Percentiles rank a stretch among this genome's conserved stretches.
Evolutionary conservation across 352 stramenopile genomes (phyloP).

Genomic region (Phytopythium boreale): DNA sequence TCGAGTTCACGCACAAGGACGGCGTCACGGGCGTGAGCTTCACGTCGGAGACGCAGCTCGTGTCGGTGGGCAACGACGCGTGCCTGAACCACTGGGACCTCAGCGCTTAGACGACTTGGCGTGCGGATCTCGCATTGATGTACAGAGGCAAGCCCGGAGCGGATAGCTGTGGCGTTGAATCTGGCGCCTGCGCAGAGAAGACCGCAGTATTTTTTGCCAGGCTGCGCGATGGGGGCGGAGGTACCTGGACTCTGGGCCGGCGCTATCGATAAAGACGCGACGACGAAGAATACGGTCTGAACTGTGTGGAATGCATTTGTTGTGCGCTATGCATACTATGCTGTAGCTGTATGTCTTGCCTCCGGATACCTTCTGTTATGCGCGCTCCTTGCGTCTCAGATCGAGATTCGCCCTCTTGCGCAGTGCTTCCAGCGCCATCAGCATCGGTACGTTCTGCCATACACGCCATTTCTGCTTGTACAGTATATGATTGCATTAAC

Average conservation of each 20-base stretch:
- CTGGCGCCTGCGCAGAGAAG: neutral
- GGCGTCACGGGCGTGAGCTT: slow-evolving; percentile 75
- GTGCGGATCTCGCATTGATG: neutral
- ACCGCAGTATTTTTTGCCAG: neutral
- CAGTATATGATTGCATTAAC: no score
- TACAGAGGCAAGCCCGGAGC: neutral
- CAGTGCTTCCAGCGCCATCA: no score
- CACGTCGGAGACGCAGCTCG: slow-evolving; percentile 61
- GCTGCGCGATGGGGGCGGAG: no score
- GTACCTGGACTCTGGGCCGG: neutral
- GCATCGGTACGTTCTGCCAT: no score
- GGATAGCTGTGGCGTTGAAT: no score
- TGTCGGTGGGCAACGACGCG: slow-evolving; percentile 81
- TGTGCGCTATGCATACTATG: neutral
- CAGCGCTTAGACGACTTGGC: slow-evolving; percentile 17
- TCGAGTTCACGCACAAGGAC: slow-evolving; percentile 84
- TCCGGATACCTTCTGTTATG: no score
- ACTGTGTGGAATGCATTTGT: neutral
- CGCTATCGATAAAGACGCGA: neutral
- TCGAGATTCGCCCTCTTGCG: no score
- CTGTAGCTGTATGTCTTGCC: no score
- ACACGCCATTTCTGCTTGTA: no score
- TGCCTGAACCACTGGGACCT: slow-evolving; percentile 81
- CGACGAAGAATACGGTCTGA: neutral
- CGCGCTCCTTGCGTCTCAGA: no score